Evolutionary conservation across 2,329 filamentous ascomycete species (phyloP), one percentile per base, ranked within the genome.

Genomic region (Cladophialophora bantiana): DNA sequence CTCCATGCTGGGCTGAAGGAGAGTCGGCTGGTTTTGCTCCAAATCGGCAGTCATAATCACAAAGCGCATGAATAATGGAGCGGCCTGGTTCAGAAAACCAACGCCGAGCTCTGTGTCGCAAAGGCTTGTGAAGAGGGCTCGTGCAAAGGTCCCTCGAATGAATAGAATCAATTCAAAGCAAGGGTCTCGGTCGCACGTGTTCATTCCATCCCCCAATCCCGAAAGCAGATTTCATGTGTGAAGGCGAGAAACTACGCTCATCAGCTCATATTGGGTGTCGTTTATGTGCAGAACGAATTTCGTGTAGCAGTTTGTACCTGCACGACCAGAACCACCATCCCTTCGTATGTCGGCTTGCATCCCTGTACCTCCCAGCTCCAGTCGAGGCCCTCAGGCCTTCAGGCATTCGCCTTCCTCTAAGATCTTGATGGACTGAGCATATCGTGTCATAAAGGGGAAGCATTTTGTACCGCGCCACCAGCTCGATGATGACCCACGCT

Each of bases 201-300:
- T 50, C 40, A n/a, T 20, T 20, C 15, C n/a, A 18, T 10, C 26
- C 26, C 2, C 26, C 26, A 26, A 4, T 26, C 45, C 45, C 45
- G 26, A 12, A 26, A 20, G 20, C 7, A 50, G 18, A 10, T 10
- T 12, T 20, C 12, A 26, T 20, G 42, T 45, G 42, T 45, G 15
- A 45, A 20, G 7, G 6, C 9, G 5, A 20, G 42, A 18, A 7
- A 20, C n/a, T 45, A 18, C 20, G 18, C 45, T 26, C 45, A 10
- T 50, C 2, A 9, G 18, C 12, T 50, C 45, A 31, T n/a, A 10
- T 20, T 50, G 45, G 15, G 18, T 26, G 18, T 50, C 45, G 13
- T 50, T 13, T 20, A 50, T 50, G 45, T 50, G n/a, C 45, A 50
- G 45, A 36, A 35, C 31, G 52, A 34, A n/a, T 55, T 55, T 34